Base-by-base conservation (phyloP, 768 basidiomycete species). In the Goffeauzyma gilvescens region DNA sequence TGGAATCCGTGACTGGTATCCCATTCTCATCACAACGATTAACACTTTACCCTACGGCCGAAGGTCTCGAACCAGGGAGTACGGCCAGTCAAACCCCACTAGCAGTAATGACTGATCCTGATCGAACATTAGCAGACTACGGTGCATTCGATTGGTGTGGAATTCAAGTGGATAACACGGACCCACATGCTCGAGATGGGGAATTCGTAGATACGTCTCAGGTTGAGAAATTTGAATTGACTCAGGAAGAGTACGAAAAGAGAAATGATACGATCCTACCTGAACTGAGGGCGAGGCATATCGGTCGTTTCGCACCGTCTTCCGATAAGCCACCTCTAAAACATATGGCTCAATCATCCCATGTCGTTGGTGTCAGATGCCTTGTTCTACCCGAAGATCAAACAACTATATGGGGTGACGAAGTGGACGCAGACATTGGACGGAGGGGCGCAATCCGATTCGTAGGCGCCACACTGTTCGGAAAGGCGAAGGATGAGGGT, bases 161-260 rank as follows among this genome's bases (percentile, higher is more conserved):
- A 9, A 66, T 96, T 49, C 77, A 80, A 65, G 89, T 85, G 52
- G 67, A 69, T 46, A 81, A 90, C 55, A 74, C 71, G 15, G 75
- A 93, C 58, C 85, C 89, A 6, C 70, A 78, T 2, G 76, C 78
- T 26, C 71, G 58, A 18, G 37, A 81, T 38, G 89, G 87, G 1
- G 84, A 89, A 58, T 72, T 81, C 40, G 73, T 78, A 6, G 89
- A 93, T 62, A 71, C 81, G 1, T 76, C 77, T 0, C 75, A 78
- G 63, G 85, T 93, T 1, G 78, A 93, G 21, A 93, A 95, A 60
- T 96, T 86, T 51, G 90, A 93, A 67, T 63, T 96, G 38, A 77
- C 75, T 6, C 71, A 76, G 3, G 75, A 75, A 4, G 83, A 79
- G 44, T 96, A 96, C 56, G 83, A 76, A 18, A 66, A 74, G 55